These are phyloP conservation scores for Podospora conica DNA, from an alignment of 495 filamentous ascomycete species.

Conservation along the genomic window DNA sequence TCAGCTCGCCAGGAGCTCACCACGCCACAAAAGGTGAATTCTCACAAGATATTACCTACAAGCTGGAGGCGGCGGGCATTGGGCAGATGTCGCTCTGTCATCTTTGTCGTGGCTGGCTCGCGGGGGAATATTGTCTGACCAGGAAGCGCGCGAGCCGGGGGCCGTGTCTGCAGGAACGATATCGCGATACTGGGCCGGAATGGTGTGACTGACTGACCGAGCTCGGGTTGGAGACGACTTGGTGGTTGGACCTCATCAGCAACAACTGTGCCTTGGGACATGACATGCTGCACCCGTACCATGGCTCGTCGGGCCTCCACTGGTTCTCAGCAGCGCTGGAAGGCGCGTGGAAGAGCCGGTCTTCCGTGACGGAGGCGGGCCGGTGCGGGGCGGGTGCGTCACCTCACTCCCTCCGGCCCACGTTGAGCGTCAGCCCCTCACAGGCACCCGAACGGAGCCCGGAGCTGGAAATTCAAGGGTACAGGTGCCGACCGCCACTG, in stretches of 20 bases:
- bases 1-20: not conserved
- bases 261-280: not conserved
- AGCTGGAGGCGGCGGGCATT: not conserved
- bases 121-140: not conserved
- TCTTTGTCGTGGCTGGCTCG: not conserved
- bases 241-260: not conserved
- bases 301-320: not conserved
- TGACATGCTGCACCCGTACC: not conserved
- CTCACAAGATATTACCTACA: not conserved
- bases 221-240: constrained; percentile 1
- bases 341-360: not conserved
- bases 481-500: not conserved
- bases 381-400: not conserved
- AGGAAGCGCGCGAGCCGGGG: not conserved
- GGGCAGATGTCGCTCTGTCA: not conserved
- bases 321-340: not conserved
- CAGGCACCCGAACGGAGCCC: not conserved
- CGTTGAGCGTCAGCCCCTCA: not conserved
- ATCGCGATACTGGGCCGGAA: constrained; percentile 19
- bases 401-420: not conserved
- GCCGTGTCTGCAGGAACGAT: not conserved
- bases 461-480: not conserved
- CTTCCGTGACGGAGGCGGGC: not conserved
- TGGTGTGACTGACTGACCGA: constrained; percentile 22
- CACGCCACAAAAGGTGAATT: not conserved